A percentile compares a stretch with the other conserved stretches of the same genome.
phyloP scores from a whole-genome alignment of 768 basidiomycete genomes.

The Pisolithus tinctorius region DNA sequence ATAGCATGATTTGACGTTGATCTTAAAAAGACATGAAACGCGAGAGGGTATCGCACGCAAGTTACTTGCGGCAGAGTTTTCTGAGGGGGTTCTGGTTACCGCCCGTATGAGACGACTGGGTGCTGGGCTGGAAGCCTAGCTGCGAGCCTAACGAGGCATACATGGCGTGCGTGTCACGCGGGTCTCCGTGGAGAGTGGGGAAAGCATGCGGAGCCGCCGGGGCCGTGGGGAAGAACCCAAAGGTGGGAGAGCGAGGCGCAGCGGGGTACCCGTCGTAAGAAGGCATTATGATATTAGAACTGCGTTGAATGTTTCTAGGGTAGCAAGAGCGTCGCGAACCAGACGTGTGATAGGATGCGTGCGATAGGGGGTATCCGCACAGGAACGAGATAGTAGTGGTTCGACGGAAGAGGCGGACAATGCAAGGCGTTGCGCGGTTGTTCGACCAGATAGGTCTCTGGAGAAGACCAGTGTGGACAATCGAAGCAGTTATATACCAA shows the following conservation, averaged over 20 bases:
- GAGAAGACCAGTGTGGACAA: constrained; percentile 1
- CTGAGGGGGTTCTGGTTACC: constrained; percentile 26
- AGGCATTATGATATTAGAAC: constrained; percentile 34
- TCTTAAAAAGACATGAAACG: constrained; percentile 2
- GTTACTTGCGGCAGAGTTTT: constrained; percentile 30
- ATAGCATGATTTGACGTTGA: constrained; percentile 2
- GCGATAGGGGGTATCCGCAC: constrained; percentile 1
- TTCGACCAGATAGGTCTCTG: constrained; percentile 10
- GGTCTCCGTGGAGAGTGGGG: constrained; percentile 48
- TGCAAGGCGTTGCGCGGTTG: constrained; percentile 6
- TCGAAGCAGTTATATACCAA: constrained; percentile 23
- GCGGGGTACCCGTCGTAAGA: constrained; percentile 33
- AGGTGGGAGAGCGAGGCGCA: constrained; percentile 47
- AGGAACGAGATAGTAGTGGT: neutral
- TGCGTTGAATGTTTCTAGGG: constrained; percentile 1
- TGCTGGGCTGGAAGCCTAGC: constrained; percentile 15
- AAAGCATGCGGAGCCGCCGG: constrained; percentile 55
- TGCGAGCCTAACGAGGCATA: constrained; percentile 42
- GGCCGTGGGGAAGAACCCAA: constrained; percentile 52
- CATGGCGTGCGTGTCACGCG: constrained; percentile 54
- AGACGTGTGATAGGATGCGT: constrained; percentile 2
- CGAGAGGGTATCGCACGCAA: constrained; percentile 1
- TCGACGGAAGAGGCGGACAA: constrained; percentile 7
- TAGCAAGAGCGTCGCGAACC: neutral
- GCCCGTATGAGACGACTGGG: constrained; percentile 11